A percentile compares a stretch with the other conserved stretches of the same genome.
Conservation (phyloP, 2,329 filamentous ascomycete species). For the Huntiella abstrusa region DNA sequence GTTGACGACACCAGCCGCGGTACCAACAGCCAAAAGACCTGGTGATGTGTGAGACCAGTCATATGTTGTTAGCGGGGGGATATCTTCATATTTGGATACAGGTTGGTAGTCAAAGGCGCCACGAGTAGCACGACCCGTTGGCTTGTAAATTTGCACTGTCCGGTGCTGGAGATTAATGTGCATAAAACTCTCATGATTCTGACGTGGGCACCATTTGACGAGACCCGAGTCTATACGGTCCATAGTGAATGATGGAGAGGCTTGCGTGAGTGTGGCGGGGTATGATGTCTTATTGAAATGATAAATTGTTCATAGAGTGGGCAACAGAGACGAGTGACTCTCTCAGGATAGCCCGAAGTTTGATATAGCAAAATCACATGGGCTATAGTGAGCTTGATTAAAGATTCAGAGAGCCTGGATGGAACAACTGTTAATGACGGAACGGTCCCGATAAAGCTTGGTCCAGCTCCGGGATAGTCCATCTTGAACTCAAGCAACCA, state of each 20-base stretch:
- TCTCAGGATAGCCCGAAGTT: no score
- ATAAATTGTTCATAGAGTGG: no score
- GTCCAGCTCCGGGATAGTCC: no score
- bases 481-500: no score
- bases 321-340: no score
- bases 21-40: conserved; percentile 56
- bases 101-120: conserved; percentile 39
- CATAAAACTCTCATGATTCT: conserved; percentile 39
- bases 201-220: conserved; percentile 47
- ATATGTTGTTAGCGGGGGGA: conserved; percentile 44
- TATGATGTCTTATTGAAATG: no score
- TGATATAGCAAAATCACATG: no score
- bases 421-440: no score
- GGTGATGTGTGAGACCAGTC: conserved; percentile 46
- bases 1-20: conserved; percentile 55
- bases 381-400: no score
- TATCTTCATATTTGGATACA: conserved; percentile 40
- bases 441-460: no score
- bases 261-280: background rate
- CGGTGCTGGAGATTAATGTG: conserved; percentile 46
- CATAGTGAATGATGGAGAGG: conserved; percentile 20
- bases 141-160: conserved; percentile 43
- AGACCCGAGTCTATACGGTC: conserved; percentile 43
- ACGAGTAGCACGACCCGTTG: conserved; percentile 37
- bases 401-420: no score